These are phyloP conservation scores for Typha latifolia DNA, from an alignment of 176 grass and related monocot genomes.

Conservation along the genomic window DNA sequence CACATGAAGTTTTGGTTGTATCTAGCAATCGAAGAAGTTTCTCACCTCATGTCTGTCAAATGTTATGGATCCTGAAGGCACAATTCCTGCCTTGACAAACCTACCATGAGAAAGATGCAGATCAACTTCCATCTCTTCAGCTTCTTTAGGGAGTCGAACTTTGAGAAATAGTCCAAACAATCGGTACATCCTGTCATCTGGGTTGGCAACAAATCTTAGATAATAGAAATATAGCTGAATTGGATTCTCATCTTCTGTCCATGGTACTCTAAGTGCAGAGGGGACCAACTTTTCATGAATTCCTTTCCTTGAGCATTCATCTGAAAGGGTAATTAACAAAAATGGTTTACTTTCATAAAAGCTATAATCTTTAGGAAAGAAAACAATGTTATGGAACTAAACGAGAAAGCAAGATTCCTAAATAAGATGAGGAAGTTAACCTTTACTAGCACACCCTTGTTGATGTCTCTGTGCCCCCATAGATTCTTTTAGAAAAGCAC, in stretches of 20 bases:
- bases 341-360: background rate
- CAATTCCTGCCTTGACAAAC: constrained; percentile 11
- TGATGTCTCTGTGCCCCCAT: too few species aligned
- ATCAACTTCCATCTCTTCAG: constrained; percentile 18
- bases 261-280: constrained; percentile 8
- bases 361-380: too few species aligned
- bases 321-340: background rate
- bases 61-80: background rate
- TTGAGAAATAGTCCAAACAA: constrained; percentile 17
- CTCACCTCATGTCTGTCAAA: constrained; percentile 17
- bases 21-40: too few species aligned
- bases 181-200: constrained; percentile 7
- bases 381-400: too few species aligned
- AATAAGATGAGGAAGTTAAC: too few species aligned
- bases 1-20: too few species aligned
- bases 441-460: too few species aligned
- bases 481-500: too few species aligned
- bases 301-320: constrained; percentile 10
- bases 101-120: constrained; percentile 18
- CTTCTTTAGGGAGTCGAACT: constrained; percentile 20
- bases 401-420: too few species aligned
- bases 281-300: constrained; percentile 14
- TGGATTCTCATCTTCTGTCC: constrained; percentile 1
- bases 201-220: constrained; percentile 5
- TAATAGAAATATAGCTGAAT: constrained; percentile 14